These are phyloP conservation scores for Eucalyptus grandis DNA, from an alignment of 345 rosid species.

Conservation along the genomic window DNA sequence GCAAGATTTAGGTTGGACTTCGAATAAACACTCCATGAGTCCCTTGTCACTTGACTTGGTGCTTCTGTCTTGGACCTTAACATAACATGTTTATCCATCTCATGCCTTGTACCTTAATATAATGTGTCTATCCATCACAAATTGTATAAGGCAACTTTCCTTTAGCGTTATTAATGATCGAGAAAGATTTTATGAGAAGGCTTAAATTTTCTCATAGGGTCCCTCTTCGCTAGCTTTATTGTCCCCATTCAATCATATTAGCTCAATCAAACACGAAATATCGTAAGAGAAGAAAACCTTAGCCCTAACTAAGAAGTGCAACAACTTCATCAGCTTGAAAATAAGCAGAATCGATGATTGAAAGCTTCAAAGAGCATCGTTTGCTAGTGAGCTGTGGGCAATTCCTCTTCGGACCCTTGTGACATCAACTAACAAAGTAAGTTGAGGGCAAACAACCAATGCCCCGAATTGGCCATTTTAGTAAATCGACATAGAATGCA, in stretches of 20 bases:
- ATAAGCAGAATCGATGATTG: background rate
- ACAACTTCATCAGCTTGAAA: background rate
- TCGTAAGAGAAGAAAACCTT: background rate
- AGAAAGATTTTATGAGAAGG: background rate
- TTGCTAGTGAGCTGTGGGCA: background rate
- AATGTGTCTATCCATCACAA: background rate
- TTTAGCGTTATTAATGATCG: background rate
- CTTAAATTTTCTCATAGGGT: background rate
- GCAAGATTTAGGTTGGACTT: background rate
- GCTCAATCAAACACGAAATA: background rate
- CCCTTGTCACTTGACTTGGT: background rate
- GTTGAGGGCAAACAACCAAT: background rate
- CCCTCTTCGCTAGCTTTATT: background rate
- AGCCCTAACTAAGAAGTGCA: background rate
- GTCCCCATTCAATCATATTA: background rate
- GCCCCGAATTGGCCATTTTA: background rate
- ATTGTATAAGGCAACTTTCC: background rate
- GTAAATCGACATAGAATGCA: background rate
- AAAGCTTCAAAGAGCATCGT: background rate
- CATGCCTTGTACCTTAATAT: background rate
- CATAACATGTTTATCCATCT: background rate
- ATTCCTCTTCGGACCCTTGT: background rate
- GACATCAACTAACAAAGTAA: background rate
- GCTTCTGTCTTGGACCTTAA: background rate
- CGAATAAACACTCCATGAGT: fast-evolving